Base-by-base conservation (phyloP, 2,329 filamentous ascomycete genomes). In the Nothophaeocryptopus gaeumannii region DNA sequence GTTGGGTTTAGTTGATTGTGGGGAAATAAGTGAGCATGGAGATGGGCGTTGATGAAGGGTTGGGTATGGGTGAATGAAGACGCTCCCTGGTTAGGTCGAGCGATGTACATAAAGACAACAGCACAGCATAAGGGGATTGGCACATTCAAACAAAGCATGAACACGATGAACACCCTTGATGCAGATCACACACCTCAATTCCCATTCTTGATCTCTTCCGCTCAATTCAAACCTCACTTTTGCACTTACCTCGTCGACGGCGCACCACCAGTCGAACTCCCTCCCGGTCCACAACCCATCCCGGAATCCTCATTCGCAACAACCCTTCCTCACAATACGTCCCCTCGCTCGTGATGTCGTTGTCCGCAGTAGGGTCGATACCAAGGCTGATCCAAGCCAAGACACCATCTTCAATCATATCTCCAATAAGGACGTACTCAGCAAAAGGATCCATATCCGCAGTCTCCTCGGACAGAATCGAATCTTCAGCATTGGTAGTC, bases 341-440 rank as follows among this genome's bases (percentile, higher is more conserved):
- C 2, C 48, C 60, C 7, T 58, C 57, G 13, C 50, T 47, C 26
- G 50, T 47, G 12, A 59, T 46, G 7, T 55, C 48, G 5, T 55
- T 15, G 37, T 58, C 61, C 16, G 56, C 63, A 32, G 67, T 58
- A 30, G 67, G 61, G 53, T 76, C 74, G 39, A 82, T 71, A 5
- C 74, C 78, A 36, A 81, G 67, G 3, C 72, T 71, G 51, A 81
- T 74, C 78, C 78, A 82, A 7, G 71, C 74, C 45, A 82, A 68
- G 30, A 82, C 58, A 33, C 79, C 79, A 43, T 81, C 77, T 3
- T 66, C 54, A 9, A 78, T 62, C 31, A 68, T 64, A 37, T 83
- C 74, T 7, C 81, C 80, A 2, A 85, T 72, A 11, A 77, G 70
- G 10, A 78, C 73, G 57, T 82, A 82, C 60, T 83, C 74, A 51